Conservation (phyloP, 2,329 filamentous ascomycete species). For the Chaetothyriales sp. region DNA sequence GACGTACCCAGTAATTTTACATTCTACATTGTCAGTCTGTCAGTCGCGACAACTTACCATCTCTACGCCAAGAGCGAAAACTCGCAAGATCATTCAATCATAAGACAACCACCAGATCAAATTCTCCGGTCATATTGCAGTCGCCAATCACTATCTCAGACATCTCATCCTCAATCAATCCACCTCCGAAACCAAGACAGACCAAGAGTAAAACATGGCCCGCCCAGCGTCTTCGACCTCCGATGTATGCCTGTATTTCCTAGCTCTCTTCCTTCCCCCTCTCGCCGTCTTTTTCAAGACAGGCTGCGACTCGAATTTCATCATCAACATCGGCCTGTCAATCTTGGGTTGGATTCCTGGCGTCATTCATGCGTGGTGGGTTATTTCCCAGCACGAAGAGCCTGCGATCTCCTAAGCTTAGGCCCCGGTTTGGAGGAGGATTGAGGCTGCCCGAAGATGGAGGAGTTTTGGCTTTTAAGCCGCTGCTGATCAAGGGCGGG, state of each 20-base stretch:
- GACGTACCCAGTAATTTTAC: too few relatives aligned
- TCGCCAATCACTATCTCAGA: not conserved
- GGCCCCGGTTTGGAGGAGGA: not conserved
- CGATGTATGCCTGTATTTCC: slow-evolving; percentile 32
- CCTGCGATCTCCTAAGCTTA: not conserved
- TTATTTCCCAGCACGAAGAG: slow-evolving; percentile 11
- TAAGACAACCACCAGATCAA: too few relatives aligned
- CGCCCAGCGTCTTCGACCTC: slow-evolving; percentile 1
- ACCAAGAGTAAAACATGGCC: not conserved
- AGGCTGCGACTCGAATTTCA: slow-evolving; percentile 69
- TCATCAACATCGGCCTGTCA: slow-evolving; percentile 85
- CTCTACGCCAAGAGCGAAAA: too few relatives aligned
- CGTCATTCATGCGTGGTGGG: slow-evolving; percentile 48
- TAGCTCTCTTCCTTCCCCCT: slow-evolving; percentile 80
- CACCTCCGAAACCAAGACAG: not conserved
- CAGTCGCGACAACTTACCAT: too few relatives aligned
- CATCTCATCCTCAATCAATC: not conserved
- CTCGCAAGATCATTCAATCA: too few relatives aligned
- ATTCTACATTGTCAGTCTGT: too few relatives aligned
- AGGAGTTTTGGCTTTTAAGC: too few relatives aligned
- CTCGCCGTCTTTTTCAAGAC: slow-evolving; percentile 88
- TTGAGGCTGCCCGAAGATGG: not conserved
- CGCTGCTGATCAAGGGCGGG: too few relatives aligned
- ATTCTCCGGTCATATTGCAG: not conserved
- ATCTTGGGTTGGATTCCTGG: slow-evolving; percentile 63